These are phyloP conservation scores for Argentina anserina DNA, from an alignment of 306 rosid genomes.

Conservation along the genomic window DNA sequence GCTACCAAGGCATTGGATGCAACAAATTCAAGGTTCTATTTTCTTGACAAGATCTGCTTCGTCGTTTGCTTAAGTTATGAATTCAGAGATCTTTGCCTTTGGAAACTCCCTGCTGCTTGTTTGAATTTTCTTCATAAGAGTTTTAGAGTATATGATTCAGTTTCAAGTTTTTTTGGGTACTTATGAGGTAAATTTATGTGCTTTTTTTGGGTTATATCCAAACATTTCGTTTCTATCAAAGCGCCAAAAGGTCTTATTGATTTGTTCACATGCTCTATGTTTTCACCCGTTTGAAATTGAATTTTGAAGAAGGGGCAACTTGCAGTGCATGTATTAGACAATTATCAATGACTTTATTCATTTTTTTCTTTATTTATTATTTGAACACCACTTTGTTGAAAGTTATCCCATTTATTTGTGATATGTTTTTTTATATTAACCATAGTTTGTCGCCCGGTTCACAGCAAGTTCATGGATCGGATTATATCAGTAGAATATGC, in stretches of 20 bases:
- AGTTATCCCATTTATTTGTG: background rate
- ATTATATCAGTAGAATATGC: constrained; percentile 84
- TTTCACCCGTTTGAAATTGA: background rate
- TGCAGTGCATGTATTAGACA: background rate
- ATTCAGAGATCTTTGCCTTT: constrained; percentile 1
- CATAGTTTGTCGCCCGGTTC: constrained; percentile 18
- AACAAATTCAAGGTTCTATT: constrained; percentile 62
- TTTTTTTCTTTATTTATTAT: background rate
- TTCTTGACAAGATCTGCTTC: constrained; percentile 11
- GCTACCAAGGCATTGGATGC: constrained; percentile 76
- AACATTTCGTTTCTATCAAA: background rate
- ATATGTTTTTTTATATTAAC: background rate
- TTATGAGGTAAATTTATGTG: background rate
- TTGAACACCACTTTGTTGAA: background rate
- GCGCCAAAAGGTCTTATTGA: background rate
- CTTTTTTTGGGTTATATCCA: background rate
- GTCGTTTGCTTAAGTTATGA: background rate
- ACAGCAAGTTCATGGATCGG: constrained; percentile 81
- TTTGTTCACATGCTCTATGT: background rate
- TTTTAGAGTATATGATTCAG: background rate
- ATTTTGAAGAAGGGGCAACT: background rate
- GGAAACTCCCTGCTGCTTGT: background rate
- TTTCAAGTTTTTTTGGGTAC: background rate
- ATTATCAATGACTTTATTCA: background rate
- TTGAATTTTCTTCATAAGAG: background rate